Base-by-base conservation (phyloP, 2,329 filamentous ascomycete species). In the Trichocomaceae sp. region DNA sequence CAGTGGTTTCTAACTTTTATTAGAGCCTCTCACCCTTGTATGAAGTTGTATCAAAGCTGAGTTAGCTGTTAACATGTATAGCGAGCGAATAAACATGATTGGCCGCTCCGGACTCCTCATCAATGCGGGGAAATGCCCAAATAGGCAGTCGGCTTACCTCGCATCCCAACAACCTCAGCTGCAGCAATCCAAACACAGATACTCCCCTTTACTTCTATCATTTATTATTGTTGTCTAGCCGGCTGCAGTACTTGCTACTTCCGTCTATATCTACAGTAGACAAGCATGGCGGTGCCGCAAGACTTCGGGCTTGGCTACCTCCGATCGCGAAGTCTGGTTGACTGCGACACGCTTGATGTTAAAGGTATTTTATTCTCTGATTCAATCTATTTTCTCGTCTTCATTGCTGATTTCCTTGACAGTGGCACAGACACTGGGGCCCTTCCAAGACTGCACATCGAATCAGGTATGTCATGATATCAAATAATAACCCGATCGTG, bases 381-480 rank as follows among this genome's bases (percentile, higher is more conserved):
- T 19, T 41, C n/a, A 3, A 31, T 26, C 8, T 41, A n/a, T 35
- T n/a, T 20, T 13, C 22, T 39, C 2, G 41, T n/a, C 26, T 35
- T 35, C 19, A 22, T 33, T 50, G n/a, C 20, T 61, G 31, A 55
- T 19, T 31, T 26, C 12, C 2, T 26, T 17, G 41, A 9, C 56
- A 79, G 78, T 79, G 35, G 72, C 75, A 12, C 71, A 68, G 60
- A 61, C 66, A 7, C 61, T 78, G 2, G 78, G 75, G 13, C 76
- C 76, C 1, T 81, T 80, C 55, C 67, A 72, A 5, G 78, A 81
- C 59, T 80, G 77, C 57, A 81, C 79, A 19, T 80, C 78, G 1
- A 81, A 81, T 53, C 79, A 81, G 66, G 78, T 78, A 50, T 46
- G 22, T 22, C 9, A 41, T 13, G 9, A 53, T 48, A 13, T 17